phyloP scores from a whole-genome alignment of 345 rosid species.

The Gossypium turneri region DNA sequence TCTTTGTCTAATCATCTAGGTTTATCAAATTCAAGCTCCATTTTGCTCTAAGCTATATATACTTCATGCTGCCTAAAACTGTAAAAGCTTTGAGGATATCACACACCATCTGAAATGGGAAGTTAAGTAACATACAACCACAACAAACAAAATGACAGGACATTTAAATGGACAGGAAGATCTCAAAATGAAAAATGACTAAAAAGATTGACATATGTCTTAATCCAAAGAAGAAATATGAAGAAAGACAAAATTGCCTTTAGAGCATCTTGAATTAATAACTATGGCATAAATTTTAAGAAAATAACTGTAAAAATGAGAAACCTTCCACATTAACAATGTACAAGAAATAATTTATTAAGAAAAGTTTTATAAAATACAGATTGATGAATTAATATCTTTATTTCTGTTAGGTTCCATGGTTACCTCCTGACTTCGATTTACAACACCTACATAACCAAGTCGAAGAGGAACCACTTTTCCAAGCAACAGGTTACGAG shows the following conservation, averaged over 20 bases:
- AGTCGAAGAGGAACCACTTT: slow-evolving; percentile 83
- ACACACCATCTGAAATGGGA: not conserved
- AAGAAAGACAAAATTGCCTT: not conserved
- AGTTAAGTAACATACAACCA: not conserved
- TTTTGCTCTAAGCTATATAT: not conserved
- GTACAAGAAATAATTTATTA: not conserved
- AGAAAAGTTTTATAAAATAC: not conserved
- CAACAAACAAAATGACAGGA: not conserved
- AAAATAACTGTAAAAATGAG: not conserved
- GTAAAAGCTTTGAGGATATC: not conserved
- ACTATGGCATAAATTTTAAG: not conserved
- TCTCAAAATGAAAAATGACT: not conserved
- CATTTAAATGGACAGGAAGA: not conserved
- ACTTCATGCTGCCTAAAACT: not conserved
- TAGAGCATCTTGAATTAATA: not conserved
- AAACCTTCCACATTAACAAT: not conserved
- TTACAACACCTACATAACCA: slow-evolving; percentile 89
- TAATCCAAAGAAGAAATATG: not conserved
- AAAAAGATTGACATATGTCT: not conserved
- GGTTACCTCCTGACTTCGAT: slow-evolving; percentile 90
- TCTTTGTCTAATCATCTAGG: not conserved
- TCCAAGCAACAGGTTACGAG: slow-evolving; percentile 80
- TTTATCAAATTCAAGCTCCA: not conserved
- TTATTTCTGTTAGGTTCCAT: not conserved
- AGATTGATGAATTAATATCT: not conserved